phyloP scores from a whole-genome alignment of 163 green algal genomes.

The Prototheca wickerhamii region DNA sequence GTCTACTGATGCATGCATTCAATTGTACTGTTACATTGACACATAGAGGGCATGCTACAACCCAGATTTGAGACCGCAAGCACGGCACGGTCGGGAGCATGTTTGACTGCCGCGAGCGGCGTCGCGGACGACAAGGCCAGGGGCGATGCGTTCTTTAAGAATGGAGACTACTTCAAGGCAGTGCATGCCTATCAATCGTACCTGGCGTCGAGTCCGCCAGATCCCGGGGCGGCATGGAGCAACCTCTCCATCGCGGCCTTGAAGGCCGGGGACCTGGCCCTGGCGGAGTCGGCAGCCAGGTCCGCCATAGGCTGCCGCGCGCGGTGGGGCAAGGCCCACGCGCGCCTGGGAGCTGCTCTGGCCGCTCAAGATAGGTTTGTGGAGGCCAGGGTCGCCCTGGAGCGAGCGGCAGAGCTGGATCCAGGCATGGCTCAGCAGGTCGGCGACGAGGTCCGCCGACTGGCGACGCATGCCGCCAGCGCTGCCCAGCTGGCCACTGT shows the following conservation, averaged over 20 bases:
- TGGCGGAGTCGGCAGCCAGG: background rate
- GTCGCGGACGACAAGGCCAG: no score
- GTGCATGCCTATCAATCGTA: background rate
- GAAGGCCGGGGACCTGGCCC: background rate
- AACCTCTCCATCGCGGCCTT: constrained; percentile 10
- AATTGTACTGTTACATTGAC: no score
- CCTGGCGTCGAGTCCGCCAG: background rate
- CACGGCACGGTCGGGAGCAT: no score
- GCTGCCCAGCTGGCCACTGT: background rate
- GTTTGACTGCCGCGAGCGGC: no score
- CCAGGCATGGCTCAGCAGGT: background rate
- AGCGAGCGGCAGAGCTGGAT: constrained; percentile 1
- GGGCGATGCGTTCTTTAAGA: background rate
- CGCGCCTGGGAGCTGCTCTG: background rate
- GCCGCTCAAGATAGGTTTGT: background rate
- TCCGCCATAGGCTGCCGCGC: background rate
- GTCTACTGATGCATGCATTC: no score
- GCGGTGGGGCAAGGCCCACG: background rate
- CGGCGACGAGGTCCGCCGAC: background rate
- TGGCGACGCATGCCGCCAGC: background rate
- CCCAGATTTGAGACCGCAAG: no score
- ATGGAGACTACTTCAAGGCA: background rate
- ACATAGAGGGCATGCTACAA: no score
- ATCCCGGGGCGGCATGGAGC: background rate
- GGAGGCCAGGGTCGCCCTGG: background rate